Conservation (phyloP, 495 filamentous ascomycete genomes). For the Aspergillus sparsus region DNA sequence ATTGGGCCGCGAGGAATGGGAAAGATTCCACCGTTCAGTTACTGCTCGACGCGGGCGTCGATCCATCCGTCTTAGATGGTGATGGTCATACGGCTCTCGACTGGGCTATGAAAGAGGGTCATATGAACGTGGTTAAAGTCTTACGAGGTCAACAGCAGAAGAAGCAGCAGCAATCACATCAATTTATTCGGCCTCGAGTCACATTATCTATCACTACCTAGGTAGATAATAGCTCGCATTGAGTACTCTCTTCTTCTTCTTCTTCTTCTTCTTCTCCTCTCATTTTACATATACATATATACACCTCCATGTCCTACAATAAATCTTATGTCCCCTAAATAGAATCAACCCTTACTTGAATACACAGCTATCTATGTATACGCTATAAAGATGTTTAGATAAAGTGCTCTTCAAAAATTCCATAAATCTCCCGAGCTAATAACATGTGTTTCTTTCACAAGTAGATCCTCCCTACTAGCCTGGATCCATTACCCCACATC, state of each 20-base stretch:
- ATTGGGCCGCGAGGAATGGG: constrained; percentile 4
- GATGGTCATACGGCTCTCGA: constrained; percentile 2
- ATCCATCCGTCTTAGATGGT: background rate
- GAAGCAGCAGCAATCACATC: background rate
- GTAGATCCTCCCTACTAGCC: too few relatives aligned
- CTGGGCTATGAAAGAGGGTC: background rate
- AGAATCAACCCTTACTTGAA: too few relatives aligned
- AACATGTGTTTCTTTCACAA: too few relatives aligned
- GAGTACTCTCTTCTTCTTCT: background rate
- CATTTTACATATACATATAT: background rate
- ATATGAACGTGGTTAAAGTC: background rate
- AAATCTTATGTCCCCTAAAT: too few relatives aligned
- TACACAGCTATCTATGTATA: too few relatives aligned
- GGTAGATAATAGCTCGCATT: background rate
- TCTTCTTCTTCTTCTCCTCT: background rate
- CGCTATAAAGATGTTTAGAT: too few relatives aligned
- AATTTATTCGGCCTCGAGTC: background rate
- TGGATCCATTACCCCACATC: too few relatives aligned
- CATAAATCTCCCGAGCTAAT: too few relatives aligned
- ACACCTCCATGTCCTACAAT: too few relatives aligned
- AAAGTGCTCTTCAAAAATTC: too few relatives aligned
- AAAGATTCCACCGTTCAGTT: background rate
- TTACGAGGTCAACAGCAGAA: background rate
- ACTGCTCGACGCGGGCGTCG: constrained; percentile 2
- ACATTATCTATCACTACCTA: background rate